Evolutionary conservation across 2,329 filamentous ascomycete species (phyloP).

Genomic region (Cordyceps cateniannulata): DNA sequence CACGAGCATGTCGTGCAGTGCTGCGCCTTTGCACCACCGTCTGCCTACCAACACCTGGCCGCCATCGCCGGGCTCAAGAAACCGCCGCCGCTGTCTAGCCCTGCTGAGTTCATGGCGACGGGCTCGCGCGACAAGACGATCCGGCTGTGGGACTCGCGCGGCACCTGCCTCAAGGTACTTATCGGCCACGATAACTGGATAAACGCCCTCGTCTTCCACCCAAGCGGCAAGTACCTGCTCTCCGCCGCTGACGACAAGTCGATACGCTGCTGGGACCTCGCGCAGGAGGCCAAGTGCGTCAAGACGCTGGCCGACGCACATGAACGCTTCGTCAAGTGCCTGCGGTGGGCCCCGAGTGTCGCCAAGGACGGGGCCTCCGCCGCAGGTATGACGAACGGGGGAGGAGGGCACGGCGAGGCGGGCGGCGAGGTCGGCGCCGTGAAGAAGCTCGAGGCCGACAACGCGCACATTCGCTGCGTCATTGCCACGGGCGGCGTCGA

Average conservation of each 20-base stretch:
- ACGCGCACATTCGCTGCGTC: conserved; percentile 68
- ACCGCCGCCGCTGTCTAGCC: conserved; percentile 63
- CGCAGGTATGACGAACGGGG: background rate
- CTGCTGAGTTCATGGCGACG: conserved; percentile 84
- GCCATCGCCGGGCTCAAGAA: conserved; percentile 77
- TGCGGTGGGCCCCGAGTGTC: conserved; percentile 79
- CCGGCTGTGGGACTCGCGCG: conserved; percentile 79
- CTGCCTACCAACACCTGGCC: conserved; percentile 72
- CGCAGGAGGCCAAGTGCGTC: conserved; percentile 84
- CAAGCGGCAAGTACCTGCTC: conserved; percentile 82
- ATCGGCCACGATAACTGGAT: conserved; percentile 94
- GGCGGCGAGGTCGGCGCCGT: conserved; percentile 28
- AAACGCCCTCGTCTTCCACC: conserved; percentile 78
- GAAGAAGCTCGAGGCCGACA: conserved; percentile 43
- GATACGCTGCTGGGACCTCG: conserved; percentile 86
- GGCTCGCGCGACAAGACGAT: conserved; percentile 88
- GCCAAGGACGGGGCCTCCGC: conserved; percentile 49
- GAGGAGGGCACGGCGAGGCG: conserved; percentile 22
- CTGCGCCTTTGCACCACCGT: conserved; percentile 75
- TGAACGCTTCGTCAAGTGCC: conserved; percentile 76
- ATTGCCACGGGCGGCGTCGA: conserved; percentile 83
- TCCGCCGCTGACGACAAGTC: conserved; percentile 87
- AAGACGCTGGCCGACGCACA: conserved; percentile 73
- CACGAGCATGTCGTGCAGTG: conserved; percentile 86
- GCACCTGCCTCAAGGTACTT: conserved; percentile 77